Evolutionary conservation across 2,329 filamentous ascomycete species (phyloP).

Genomic region (Triangularia verruculosa): DNA sequence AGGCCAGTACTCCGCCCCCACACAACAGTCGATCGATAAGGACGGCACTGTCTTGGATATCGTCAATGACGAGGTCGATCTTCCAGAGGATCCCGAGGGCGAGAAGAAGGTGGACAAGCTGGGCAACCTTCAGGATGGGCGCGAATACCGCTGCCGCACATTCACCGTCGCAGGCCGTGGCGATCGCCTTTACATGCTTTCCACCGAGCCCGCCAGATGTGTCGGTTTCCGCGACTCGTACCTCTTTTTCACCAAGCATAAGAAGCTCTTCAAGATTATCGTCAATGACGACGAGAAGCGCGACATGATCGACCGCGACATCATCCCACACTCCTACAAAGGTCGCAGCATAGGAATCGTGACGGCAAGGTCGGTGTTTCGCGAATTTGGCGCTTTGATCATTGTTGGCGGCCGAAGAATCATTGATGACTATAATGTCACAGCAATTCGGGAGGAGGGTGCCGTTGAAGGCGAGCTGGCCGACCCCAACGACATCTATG

Average conservation of each 20-base stretch:
- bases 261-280: conserved; percentile 95
- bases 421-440: conserved; percentile 83
- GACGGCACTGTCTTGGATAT: conserved; percentile 91
- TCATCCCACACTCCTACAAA: conserved; percentile 98
- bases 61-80: conserved; percentile 82
- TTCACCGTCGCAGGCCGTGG: conserved; percentile 86
- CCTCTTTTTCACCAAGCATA: conserved; percentile 97
- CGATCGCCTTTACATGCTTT: conserved; percentile 92
- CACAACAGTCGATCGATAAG: conserved; percentile 86
- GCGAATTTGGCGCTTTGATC: conserved; percentile 93
- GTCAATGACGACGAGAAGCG: conserved; percentile 96
- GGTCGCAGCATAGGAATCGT: conserved; percentile 95
- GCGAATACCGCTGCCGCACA: conserved; percentile 92
- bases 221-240: conserved; percentile 98
- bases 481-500: conserved; percentile 79
- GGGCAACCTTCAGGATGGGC: conserved; percentile 75
- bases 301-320: conserved; percentile 89
- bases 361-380: conserved; percentile 92
- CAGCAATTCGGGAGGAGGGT: conserved; percentile 71
- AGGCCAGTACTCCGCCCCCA: conserved; percentile 69
- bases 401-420: conserved; percentile 86
- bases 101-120: conserved; percentile 91
- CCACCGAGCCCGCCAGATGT: conserved; percentile 92
- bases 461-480: conserved; percentile 85
- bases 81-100: conserved; percentile 83